Evolutionary conservation across 192 early-diverging fungal species (phyloP).

Genomic region (Linnemannia zychae): DNA sequence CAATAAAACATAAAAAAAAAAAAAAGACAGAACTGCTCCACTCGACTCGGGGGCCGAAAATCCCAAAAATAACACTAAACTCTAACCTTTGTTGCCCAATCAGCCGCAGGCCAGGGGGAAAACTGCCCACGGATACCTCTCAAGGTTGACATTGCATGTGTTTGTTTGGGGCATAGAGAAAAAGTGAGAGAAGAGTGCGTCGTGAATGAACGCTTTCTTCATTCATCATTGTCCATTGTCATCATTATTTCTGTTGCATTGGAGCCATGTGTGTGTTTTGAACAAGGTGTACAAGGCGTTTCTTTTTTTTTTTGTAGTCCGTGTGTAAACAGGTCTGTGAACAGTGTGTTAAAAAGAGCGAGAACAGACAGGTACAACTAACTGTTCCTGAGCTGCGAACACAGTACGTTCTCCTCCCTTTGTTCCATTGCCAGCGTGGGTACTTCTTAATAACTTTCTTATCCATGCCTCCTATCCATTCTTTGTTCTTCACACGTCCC

Average conservation of each 20-base stretch:
- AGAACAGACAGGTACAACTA: too few relatives aligned
- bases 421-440: not conserved
- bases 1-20: not conserved
- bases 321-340: not conserved
- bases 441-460: not conserved
- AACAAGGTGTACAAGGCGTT: not conserved
- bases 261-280: not conserved
- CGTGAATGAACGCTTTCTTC: not conserved
- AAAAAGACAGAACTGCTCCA: not conserved
- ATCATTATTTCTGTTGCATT: not conserved
- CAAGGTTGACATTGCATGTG: slow-evolving; percentile 7
- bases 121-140: slow-evolving; percentile 4
- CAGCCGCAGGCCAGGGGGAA: not conserved
- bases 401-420: not conserved
- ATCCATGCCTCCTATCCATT: not conserved
- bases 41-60: slow-evolving; percentile 10
- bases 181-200: not conserved
- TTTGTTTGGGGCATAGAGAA: not conserved
- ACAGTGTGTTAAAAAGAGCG: not conserved
- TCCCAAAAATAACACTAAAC: slow-evolving; percentile 7
- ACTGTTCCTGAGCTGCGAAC: too few relatives aligned
- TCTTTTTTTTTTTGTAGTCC: not conserved
- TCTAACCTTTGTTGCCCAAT: not conserved
- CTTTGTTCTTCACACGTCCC: not conserved
- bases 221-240: not conserved